A percentile compares a stretch with the other conserved stretches of the same genome.
Conservation (phyloP, 305 asterid species). For the Ajuga reptans region DNA sequence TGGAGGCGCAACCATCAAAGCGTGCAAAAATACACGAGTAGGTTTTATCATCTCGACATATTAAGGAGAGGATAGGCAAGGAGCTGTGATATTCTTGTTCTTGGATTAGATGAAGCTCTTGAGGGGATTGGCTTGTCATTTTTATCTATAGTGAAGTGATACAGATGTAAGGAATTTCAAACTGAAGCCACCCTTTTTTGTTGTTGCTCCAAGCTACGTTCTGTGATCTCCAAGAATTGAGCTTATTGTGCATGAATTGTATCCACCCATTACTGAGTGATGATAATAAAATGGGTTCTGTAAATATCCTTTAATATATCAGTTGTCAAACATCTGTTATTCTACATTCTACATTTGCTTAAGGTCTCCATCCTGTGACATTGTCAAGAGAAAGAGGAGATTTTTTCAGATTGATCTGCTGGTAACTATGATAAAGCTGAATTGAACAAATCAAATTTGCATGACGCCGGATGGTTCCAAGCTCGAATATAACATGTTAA, state of each 20-base stretch:
- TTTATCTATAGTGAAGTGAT: background rate
- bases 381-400: background rate
- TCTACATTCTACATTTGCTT: background rate
- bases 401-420: too few relatives aligned
- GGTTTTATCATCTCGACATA: background rate
- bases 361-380: background rate
- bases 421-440: too few relatives aligned
- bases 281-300: slow-evolving; percentile 1
- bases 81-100: slow-evolving; percentile 2
- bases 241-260: slow-evolving; percentile 3
- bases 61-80: background rate
- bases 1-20: slow-evolving; percentile 45
- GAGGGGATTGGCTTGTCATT: slow-evolving; percentile 4
- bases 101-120: slow-evolving; percentile 5
- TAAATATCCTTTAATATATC: slow-evolving; percentile 3
- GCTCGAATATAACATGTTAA: too few relatives aligned
- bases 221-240: background rate
- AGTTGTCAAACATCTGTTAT: background rate
- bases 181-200: too few relatives aligned
- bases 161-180: too few relatives aligned
- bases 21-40: slow-evolving; percentile 52
- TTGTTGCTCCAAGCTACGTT: background rate
- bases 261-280: background rate
- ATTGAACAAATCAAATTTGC: background rate
- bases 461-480: too few relatives aligned